Evolutionary conservation across 768 basidiomycete genomes (phyloP), one percentile per base, ranked within the genome.

Genomic region (Rubroboletus satanas): DNA sequence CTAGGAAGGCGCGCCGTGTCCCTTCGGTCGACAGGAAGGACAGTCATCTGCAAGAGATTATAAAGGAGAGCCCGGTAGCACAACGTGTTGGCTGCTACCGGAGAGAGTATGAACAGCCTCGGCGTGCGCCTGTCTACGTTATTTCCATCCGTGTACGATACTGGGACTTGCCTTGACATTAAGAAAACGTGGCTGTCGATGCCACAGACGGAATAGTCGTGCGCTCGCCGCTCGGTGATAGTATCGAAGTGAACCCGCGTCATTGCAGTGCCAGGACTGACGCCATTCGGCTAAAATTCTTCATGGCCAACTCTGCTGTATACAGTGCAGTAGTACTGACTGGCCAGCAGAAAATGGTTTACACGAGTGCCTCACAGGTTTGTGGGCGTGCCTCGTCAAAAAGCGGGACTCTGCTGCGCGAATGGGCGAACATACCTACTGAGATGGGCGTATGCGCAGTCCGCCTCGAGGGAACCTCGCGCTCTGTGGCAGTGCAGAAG

Each of bases 381-480:
- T 54, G 59, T 51, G 48, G 48, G 41, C 38, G 41, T 39, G 18
- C 39, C 33, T 49, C 32, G 51, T 18, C 37, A 18, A 32, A 45
- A 26, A 18, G 21, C 11, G 7, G 14, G 48, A 56, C 23, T 36
- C 32, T 37, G 33, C 45, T 48, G 42, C 10, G 23, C 26, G 28
- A 41, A 49, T 17, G 29, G 37, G 51, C n/a, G 28, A 32, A 54
- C 47, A 33, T 42, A 42, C 26, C 23, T 33, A 23, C 36, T 14
- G 37, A 32, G 32, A 26, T 32, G 18, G 45, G 29, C 36, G 49
- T 43, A 36, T 32, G 51, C 36, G 48, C 26, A 38, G 56, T 29
- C 46, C 39, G 59, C 68, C 68, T 72, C 64, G 60, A 70, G 70
- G 66, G 12, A 51, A 44, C 59, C 66, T 65, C 39, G 46, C 54